Base-by-base conservation (phyloP, 805 yeast species). In the Myxozyma vanderwaltii region DNA sequence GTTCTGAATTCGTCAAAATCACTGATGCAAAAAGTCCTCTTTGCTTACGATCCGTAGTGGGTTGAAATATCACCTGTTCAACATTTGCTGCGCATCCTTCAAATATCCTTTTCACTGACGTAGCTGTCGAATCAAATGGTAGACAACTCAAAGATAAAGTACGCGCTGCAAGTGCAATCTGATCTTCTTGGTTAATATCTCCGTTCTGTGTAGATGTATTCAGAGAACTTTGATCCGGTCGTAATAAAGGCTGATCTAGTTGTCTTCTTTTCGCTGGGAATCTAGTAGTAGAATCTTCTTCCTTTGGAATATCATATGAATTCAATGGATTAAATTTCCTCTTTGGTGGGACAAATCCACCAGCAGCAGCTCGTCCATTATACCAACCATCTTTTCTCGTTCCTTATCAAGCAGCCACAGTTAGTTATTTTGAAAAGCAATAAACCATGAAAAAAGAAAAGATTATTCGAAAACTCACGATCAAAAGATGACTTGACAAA, bases 1-100 rank as follows among this genome's bases (percentile, higher is more conserved):
- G 51, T n/a, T 52, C 50, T n/a, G 45, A 13, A 27, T 43, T 50
- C 5, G 17, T 31, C 2, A 61, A 48, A n/a, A 53, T 41, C 4
- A 58, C 60, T 8, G 54, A 43, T 2, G 61, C 65, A 17, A 19
- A 39, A 19, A 47, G 24, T 7, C 66, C 66, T 12, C 63, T 47
- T 15, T 36, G 39, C 24, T 40, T 57, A 7, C 41, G 47, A 33
- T 59, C 63, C 1, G 10, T 3, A 13, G 50, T 23, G 5, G 59
- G 56, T 24, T 43, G 51, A n/a, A 61, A 23, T 10, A 43, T 49
- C 17, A 61, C 51, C 13, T 23, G 29, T 24, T 41, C 45, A 50
- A 54, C 27, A 15, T 23, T 40, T n/a, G 51, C 53, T 1, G 41
- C 49, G 7, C 21, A 6, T 2, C 19, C 29, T 21, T 26, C 29